Evolutionary conservation across 2,329 filamentous ascomycete species (phyloP), one percentile per base, ranked within the genome.

Genomic region (Pseudogymnoascus sp.): DNA sequence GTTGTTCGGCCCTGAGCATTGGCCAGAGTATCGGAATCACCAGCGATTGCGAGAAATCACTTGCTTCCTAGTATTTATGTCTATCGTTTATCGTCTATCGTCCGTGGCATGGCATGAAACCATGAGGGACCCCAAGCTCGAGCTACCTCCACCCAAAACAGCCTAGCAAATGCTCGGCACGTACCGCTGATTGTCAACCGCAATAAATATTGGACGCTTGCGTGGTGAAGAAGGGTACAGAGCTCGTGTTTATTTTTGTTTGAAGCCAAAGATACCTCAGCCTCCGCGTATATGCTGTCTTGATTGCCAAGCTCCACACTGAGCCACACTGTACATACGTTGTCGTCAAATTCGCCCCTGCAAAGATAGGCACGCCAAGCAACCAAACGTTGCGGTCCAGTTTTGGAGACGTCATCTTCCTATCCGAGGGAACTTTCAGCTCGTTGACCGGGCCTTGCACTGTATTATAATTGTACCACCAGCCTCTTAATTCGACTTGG

Each of bases 161-260:
- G 45, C 26, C 45, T 52, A 52, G 45, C 26, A 18, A 52, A 8
- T 52, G n/a, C 45, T 52, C 45, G 45, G 45, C 45, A 52, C 45
- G 45, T 52, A 52, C 45, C 45, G 45, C 26, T 52, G 45, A 52
- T 52, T 52, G 45, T 33, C 45, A 52, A 52, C 45, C 45, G n/a
- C 45, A 52, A 33, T 52, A 52, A 52, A 52, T 52, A 52, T 19
- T 52, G 26, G 9, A 52, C 26, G 45, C 45, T 52, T 52, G 45
- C 45, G 45, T 52, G 28, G 45, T 30, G 7, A 52, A 30, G 45
- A 52, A 52, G 45, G 28, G 10, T 2, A 30, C 45, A 52, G 45
- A 30, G 8, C 13, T 52, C 26, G 15, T 9, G 19, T 52, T 33
- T 52, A 52, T 52, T 52, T 33, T 52, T 52, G 15, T 19, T 13